Base-by-base conservation (phyloP, 176 grass and related monocot species). In the Aechmea fasciata region DNA sequence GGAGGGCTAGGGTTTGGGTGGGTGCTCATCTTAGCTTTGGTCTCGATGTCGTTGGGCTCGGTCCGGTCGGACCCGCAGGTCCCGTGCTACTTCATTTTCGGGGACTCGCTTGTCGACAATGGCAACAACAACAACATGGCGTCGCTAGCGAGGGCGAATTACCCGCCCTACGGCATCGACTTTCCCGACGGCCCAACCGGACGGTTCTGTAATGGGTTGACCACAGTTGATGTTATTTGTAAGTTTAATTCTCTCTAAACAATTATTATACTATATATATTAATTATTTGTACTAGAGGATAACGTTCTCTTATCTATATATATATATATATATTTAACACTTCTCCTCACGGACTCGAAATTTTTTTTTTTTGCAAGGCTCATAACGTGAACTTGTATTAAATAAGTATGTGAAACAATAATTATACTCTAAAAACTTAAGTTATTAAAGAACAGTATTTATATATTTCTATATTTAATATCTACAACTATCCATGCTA, bases 71-170 rank as follows among this genome's bases (percentile, higher is more conserved):
- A 63, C 63, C 80, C 85, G 13, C 85, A 96, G 65, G 91, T 91
- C 57, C 87, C 91, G 2, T 91, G 91, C 80, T 96, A 91, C 82
- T 96, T 96, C 82, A 75, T 96, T 70, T 96, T 96, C 73, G 87
- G 91, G 2, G 91, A 96, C 74, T 96, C 91, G 15, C 85, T 96
- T 0, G 91, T 96, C 11, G 91, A 96, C 78, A 96, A 88, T 68
- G 91, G 91, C 61, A 96, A 96, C 85, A 96, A 91, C 76, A 96
- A 91, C 78, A 57, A 81, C 71, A 88, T 96, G 17, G 91, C 79
- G 55, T 91, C 91, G 0, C 17, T 96, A 11, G 91, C 91, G n/a
- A 59, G 85, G n/a, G 87, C 91, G 20, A 83, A 96, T 69, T 96
- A 96, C 80, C 82, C 74, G 20, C 91, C 91, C 53, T 96, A 96